Evolutionary conservation across 352 stramenopile species (phyloP), one percentile per base, ranked within the genome.

Genomic region (Globisporangium splendens): DNA sequence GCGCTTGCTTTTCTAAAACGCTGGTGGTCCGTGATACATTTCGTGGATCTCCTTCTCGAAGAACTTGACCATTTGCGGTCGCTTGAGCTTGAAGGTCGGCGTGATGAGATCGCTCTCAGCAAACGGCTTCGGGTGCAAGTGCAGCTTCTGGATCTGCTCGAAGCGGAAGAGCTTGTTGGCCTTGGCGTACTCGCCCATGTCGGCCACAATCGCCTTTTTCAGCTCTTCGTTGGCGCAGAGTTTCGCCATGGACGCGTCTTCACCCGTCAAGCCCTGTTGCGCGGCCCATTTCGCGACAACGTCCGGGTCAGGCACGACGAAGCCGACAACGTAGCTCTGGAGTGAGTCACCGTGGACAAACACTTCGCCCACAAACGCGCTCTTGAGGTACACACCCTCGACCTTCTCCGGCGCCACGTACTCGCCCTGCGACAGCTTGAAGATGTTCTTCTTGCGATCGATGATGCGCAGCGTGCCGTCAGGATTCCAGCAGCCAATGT

Each of bases 391-490:
- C 11, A 96, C 84, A 64, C 92, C 96, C 65, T 99, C 96, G 69
- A 99, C 94, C 79, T 98, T 98, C 70, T 99, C 95, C 7, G 96
- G 79, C 0, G 96, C 94, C 2, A 99, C 84, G 70, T 99, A 98
- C 76, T 99, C 95, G 51, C 95, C 96, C 65, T 97, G 86, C 13
- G 83, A 76, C 24, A 97, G 83, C 74, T 97, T 97, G 77, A 97
- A 97, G 56, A 97, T 93, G 81, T 96, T 96, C 75, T 97, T 96
- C 77, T 94, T 95, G 58, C 88, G 82, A 63, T 96, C 88, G 21
- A 96, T 81, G 57, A 98, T 97, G 49, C 83, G 72, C 38, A 98
- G 69, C 53, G 81, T 95, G 47, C 92, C 91, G 68, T 98, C 79
- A 1, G 79, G 66, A 65, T 98, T 98, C 74, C 98, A 97, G 18